phyloP scores from a whole-genome alignment of 345 rosid genomes.

The Salix viminalis region DNA sequence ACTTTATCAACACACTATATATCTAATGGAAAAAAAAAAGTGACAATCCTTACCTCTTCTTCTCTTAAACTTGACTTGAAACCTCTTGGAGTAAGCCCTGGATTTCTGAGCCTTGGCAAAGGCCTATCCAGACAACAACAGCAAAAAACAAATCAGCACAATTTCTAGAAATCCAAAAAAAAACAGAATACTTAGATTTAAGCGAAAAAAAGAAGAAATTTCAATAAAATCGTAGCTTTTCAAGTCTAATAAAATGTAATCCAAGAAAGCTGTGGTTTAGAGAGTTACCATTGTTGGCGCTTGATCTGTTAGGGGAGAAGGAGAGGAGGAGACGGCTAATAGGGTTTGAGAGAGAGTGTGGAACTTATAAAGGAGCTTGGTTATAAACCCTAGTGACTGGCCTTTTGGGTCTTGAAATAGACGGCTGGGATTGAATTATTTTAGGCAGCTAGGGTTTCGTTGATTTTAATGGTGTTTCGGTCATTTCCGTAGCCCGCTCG shows the following conservation, averaged over 20 bases:
- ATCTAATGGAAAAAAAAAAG: neutral
- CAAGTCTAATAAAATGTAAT: neutral
- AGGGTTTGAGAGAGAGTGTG: neutral
- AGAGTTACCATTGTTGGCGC: constrained; percentile 11
- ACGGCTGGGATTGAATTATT: constrained; percentile 4
- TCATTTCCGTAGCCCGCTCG: neutral
- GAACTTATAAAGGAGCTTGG: neutral
- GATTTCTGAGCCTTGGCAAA: constrained; percentile 51
- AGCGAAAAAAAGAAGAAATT: neutral
- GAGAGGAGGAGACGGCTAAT: neutral
- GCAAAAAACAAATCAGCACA: neutral
- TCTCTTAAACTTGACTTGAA: constrained; percentile 69
- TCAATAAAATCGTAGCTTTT: neutral
- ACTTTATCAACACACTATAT: neutral
- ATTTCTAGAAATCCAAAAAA: neutral
- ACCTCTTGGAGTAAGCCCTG: constrained; percentile 64
- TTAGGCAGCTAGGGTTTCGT: constrained; percentile 1
- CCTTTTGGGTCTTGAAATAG: neutral
- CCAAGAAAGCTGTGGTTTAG: neutral
- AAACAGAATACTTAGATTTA: neutral
- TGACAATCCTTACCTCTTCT: constrained; percentile 48
- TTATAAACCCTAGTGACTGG: constrained; percentile 9
- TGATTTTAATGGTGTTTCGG: constrained; percentile 1
- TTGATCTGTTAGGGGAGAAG: neutral
- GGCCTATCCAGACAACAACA: constrained; percentile 24